Percentiles rank a stretch among this genome's conserved stretches.
Conservation (phyloP, 352 stramenopile species). For the Phytopythium oedochilum region DNA sequence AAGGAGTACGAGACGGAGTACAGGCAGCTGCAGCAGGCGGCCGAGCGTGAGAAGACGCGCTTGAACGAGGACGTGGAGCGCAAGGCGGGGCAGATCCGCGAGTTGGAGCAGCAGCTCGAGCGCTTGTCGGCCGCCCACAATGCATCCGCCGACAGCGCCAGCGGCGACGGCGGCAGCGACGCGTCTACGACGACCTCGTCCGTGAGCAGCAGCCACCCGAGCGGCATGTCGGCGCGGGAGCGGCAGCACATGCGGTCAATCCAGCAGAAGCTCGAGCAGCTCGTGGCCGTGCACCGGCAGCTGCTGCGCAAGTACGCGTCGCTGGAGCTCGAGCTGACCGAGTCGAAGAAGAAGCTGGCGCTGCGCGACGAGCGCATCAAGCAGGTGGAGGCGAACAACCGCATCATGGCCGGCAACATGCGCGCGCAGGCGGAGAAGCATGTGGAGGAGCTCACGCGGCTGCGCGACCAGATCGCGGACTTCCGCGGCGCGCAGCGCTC, state of each 20-base stretch:
- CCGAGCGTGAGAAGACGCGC: conserved; percentile 56
- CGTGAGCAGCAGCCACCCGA: conserved; percentile 20
- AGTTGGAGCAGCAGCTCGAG: conserved; percentile 57
- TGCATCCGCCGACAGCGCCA: neutral
- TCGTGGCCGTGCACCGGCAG: conserved; percentile 88
- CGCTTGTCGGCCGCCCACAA: conserved; percentile 17
- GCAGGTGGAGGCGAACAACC: conserved; percentile 85
- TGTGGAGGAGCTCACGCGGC: conserved; percentile 80
- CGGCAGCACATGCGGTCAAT: conserved; percentile 87
- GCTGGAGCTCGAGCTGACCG: conserved; percentile 81
- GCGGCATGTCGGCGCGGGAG: conserved; percentile 74
- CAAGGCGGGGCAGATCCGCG: conserved; percentile 53
- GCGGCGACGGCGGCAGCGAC: conserved; percentile 18
- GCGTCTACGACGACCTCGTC: conserved; percentile 1
- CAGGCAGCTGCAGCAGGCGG: conserved; percentile 38
- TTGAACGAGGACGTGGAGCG: conserved; percentile 65
- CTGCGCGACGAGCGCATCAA: conserved; percentile 89
- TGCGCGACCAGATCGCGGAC: conserved; percentile 83
- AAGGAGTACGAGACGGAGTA: conserved; percentile 73
- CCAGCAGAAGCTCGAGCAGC: conserved; percentile 88
- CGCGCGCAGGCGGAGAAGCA: conserved; percentile 86
- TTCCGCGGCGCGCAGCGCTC: conserved; percentile 74
- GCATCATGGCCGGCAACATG: conserved; percentile 87
- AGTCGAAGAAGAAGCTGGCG: conserved; percentile 87
- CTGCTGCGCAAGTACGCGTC: conserved; percentile 89